Percentiles rank a stretch among this genome's conserved stretches.
phyloP scores from a whole-genome alignment of 805 yeast species.

The Pichia exigua region DNA sequence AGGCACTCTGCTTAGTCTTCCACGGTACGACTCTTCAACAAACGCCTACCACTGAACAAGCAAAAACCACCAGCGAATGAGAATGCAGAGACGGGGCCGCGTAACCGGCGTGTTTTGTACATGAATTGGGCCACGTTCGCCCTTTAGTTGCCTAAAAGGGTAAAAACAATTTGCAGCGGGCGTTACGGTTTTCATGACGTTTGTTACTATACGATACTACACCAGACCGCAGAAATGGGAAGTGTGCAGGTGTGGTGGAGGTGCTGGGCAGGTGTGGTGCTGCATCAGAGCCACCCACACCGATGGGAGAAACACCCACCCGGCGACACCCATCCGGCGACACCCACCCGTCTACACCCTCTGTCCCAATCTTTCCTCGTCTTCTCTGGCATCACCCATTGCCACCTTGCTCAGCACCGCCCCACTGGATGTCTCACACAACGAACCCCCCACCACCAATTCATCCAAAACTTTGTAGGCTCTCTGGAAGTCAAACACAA shows the following conservation, averaged over 20 bases:
- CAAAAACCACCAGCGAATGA: background rate
- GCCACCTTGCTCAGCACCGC: constrained; percentile 72
- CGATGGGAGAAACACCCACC: no score
- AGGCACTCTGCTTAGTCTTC: background rate
- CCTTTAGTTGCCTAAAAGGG: background rate
- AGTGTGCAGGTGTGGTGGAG: no score
- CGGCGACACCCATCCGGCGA: no score
- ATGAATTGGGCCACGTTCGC: background rate
- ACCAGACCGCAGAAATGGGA: no score
- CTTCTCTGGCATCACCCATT: constrained; percentile 19
- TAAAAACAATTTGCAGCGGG: background rate
- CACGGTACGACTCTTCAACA: background rate
- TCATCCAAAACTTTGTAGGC: constrained; percentile 93
- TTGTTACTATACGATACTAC: no score
- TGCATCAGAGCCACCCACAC: no score
- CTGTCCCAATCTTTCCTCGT: constrained; percentile 29
- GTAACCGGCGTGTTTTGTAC: background rate
- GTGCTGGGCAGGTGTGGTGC: no score
- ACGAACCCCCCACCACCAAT: constrained; percentile 76
- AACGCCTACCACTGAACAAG: no score
- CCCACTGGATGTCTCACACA: constrained; percentile 74
- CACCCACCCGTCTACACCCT: background rate
- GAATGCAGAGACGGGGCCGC: background rate
- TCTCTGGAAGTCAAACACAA: constrained; percentile 89
- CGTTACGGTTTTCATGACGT: no score